phyloP scores from a whole-genome alignment of 768 basidiomycete species.

The Macrocybe gigantea region DNA sequence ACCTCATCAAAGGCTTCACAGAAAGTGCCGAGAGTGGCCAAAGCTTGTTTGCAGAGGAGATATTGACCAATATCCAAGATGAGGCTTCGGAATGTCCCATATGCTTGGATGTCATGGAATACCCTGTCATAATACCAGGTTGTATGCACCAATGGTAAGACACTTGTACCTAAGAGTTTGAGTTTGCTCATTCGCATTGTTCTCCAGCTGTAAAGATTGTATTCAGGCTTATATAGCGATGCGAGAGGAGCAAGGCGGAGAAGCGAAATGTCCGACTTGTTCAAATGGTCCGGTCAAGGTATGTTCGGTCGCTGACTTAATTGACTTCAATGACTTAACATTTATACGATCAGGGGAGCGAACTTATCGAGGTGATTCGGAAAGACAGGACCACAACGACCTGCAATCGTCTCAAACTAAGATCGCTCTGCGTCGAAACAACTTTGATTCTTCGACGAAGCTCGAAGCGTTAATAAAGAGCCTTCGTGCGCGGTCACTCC shows the following conservation, averaged over 20 bases:
- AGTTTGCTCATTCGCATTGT: not conserved
- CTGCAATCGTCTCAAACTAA: slow-evolving; percentile 34
- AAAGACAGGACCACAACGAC: slow-evolving; percentile 13
- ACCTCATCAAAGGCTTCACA: slow-evolving; percentile 50
- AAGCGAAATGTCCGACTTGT: slow-evolving; percentile 78
- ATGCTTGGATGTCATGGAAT: slow-evolving; percentile 74
- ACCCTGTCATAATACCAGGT: slow-evolving; percentile 60
- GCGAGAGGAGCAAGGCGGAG: slow-evolving; percentile 64
- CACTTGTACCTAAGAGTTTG: not conserved
- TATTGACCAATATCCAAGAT: slow-evolving; percentile 59
- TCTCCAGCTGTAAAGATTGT: slow-evolving; percentile 81
- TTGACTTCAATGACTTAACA: not conserved
- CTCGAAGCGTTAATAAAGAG: slow-evolving; percentile 75
- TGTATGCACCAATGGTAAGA: slow-evolving; percentile 77
- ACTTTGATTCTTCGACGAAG: slow-evolving; percentile 90
- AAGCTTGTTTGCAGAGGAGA: slow-evolving; percentile 54
- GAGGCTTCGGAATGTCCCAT: slow-evolving; percentile 58
- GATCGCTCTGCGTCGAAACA: slow-evolving; percentile 66
- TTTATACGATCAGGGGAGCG: slow-evolving; percentile 36
- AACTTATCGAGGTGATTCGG: slow-evolving; percentile 59
- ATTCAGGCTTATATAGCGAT: slow-evolving; percentile 67
- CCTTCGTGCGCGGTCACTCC: slow-evolving; percentile 43
- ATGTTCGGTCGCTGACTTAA: not conserved
- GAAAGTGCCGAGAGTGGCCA: slow-evolving; percentile 26
- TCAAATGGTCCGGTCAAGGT: slow-evolving; percentile 63